phyloP scores from a whole-genome alignment of 768 basidiomycete species.

The Auricularia heimuer region DNA sequence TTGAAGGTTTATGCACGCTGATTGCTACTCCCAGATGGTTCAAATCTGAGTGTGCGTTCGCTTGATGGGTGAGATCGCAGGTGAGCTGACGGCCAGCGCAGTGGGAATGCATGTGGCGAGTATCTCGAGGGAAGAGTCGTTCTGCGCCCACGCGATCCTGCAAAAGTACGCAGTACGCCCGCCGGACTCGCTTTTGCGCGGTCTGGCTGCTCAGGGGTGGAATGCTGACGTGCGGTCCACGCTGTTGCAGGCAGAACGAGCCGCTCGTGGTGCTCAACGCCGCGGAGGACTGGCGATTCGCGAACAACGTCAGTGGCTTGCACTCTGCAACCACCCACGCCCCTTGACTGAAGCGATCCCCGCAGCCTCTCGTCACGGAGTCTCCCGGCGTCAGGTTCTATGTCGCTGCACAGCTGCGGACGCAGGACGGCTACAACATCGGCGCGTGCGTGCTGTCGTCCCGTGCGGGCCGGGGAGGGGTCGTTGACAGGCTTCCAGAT shows the following conservation, averaged over 20 bases:
- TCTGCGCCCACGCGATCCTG: constrained; percentile 77
- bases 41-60: constrained; percentile 69
- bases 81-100: constrained; percentile 11
- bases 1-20: constrained; percentile 4
- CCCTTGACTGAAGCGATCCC: neutral
- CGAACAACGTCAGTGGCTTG: constrained; percentile 51
- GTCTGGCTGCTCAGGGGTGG: constrained; percentile 33
- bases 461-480: too few species aligned
- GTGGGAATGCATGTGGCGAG: constrained; percentile 37
- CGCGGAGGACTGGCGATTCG: constrained; percentile 77
- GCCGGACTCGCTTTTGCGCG: neutral
- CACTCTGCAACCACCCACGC: constrained; percentile 1
- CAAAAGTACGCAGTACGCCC: constrained; percentile 45
- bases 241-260: constrained; percentile 56
- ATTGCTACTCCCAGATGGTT: constrained; percentile 50
- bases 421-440: constrained; percentile 83
- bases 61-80: neutral
- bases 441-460: constrained; percentile 45
- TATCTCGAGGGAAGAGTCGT: constrained; percentile 50
- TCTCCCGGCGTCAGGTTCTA: constrained; percentile 73
- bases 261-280: constrained; percentile 81
- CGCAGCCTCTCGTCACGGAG: constrained; percentile 61
- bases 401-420: constrained; percentile 83
- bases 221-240: constrained; percentile 32
- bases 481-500: constrained; percentile 29